These are phyloP conservation scores for Serendipita indica DNA, from an alignment of 768 basidiomycete genomes.

Conservation along the genomic window DNA sequence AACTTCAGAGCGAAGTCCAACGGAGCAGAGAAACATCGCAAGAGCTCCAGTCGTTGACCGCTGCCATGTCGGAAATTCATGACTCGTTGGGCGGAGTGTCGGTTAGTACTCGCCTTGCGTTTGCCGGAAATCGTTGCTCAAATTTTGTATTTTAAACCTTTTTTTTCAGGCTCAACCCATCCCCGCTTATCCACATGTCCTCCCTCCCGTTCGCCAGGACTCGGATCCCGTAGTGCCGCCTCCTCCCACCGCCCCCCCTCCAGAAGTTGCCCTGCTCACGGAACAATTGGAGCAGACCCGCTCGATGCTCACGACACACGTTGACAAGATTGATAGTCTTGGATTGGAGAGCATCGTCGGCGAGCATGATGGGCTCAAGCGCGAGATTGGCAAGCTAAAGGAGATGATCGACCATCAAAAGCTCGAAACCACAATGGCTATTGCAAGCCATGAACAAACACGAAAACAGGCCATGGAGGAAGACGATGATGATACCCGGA, in stretches of 20 bases:
- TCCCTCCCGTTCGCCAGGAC: constrained; percentile 51
- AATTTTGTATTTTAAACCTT: not conserved
- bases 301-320: constrained; percentile 52
- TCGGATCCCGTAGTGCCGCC: constrained; percentile 19
- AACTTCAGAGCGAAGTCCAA: constrained; percentile 85
- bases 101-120: constrained; percentile 33
- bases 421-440: constrained; percentile 25
- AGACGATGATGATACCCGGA: constrained; percentile 56
- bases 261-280: constrained; percentile 33
- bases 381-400: constrained; percentile 57
- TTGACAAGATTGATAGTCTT: constrained; percentile 56
- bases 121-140: not conserved
- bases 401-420: constrained; percentile 56
- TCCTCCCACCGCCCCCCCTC: constrained; percentile 18
- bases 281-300: constrained; percentile 76
- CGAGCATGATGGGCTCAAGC: constrained; percentile 74
- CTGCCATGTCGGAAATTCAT: constrained; percentile 78
- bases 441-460: constrained; percentile 20
- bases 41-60: constrained; percentile 63
- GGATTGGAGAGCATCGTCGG: constrained; percentile 63
- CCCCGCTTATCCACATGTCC: constrained; percentile 45
- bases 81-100: constrained; percentile 76
- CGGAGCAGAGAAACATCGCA: constrained; percentile 88
- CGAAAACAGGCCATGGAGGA: constrained; percentile 29
- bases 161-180: constrained; percentile 45